phyloP scores from a whole-genome alignment of 805 yeast species.

The Starmerella ratchasimensis region DNA sequence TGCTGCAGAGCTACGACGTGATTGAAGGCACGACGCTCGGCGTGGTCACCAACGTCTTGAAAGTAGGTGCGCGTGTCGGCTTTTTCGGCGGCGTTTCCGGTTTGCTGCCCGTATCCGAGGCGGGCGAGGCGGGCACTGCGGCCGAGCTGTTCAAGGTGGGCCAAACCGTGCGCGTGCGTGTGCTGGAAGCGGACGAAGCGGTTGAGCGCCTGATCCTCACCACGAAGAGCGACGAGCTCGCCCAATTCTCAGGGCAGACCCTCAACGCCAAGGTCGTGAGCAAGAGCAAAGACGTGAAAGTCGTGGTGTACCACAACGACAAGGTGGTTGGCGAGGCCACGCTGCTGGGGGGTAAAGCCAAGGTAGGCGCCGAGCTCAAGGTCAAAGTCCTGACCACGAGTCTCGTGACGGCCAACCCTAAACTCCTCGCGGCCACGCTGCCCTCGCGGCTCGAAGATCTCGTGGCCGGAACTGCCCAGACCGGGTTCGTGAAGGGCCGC shows the following conservation, averaged over 20 bases:
- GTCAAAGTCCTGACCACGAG: conserved; percentile 51
- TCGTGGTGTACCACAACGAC: conserved; percentile 47
- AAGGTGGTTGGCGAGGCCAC: conserved; percentile 47
- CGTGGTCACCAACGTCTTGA: conserved; percentile 55
- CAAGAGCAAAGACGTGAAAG: conserved; percentile 57
- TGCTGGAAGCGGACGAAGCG: conserved; percentile 43
- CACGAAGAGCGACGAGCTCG: conserved; percentile 3
- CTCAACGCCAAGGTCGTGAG: conserved; percentile 38
- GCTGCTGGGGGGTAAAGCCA: conserved; percentile 44
- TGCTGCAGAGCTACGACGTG: conserved; percentile 35
- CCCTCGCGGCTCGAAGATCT: conserved; percentile 54
- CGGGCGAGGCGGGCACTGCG: conserved; percentile 71
- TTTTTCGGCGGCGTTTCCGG: conserved; percentile 72
- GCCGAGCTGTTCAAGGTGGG: conserved; percentile 74
- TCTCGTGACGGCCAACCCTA: conserved; percentile 49
- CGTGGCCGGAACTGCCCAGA: conserved; percentile 35
- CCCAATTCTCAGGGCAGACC: conserved; percentile 6
- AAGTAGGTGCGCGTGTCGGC: conserved; percentile 68
- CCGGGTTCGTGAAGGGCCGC: conserved; percentile 74
- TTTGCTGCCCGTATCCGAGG: conserved; percentile 73
- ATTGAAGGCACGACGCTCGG: conserved; percentile 50
- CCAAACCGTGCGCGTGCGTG: conserved; percentile 65
- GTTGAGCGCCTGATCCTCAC: conserved; percentile 51
- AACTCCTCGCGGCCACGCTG: conserved; percentile 47
- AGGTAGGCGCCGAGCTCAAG: conserved; percentile 45